Conservation (phyloP, 768 basidiomycete species). For the Kwoniella heveanensis region DNA sequence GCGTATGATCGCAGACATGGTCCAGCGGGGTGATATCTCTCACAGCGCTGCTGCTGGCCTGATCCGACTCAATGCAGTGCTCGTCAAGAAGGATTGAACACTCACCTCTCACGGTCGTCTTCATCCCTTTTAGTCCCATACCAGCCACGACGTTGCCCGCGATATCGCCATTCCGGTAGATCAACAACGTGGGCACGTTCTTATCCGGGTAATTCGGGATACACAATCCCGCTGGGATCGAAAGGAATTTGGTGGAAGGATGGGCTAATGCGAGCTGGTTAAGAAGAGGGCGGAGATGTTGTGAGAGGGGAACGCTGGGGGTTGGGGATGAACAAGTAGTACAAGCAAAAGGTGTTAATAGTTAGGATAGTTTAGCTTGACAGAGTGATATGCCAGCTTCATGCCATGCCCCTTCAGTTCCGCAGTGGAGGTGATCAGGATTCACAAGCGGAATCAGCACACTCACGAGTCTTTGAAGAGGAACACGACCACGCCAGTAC, state of each 20-base stretch:
- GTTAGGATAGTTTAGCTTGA: too few species aligned
- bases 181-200: slow-evolving; percentile 84
- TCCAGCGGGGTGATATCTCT: background rate
- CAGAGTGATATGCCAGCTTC: too few species aligned
- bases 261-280: slow-evolving; percentile 74
- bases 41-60: background rate
- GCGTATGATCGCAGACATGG: too few species aligned
- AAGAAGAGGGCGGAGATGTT: slow-evolving; percentile 72
- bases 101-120: slow-evolving; percentile 75
- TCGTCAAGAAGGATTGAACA: background rate
- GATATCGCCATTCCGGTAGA: slow-evolving; percentile 91
- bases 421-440: too few species aligned
- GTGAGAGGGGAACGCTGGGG: slow-evolving; percentile 74
- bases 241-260: slow-evolving; percentile 91
- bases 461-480: slow-evolving; percentile 92
- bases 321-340: too few species aligned
- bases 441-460: too few species aligned
- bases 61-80: background rate
- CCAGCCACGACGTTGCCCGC: slow-evolving; percentile 79
- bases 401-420: too few species aligned
- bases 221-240: slow-evolving; percentile 90
- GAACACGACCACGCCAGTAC: slow-evolving; percentile 91
- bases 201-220: slow-evolving; percentile 93
- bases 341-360: too few species aligned
- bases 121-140: slow-evolving; percentile 59